Conservation (phyloP, 1,139 yeast genomes). For the Pichia cactophila region DNA sequence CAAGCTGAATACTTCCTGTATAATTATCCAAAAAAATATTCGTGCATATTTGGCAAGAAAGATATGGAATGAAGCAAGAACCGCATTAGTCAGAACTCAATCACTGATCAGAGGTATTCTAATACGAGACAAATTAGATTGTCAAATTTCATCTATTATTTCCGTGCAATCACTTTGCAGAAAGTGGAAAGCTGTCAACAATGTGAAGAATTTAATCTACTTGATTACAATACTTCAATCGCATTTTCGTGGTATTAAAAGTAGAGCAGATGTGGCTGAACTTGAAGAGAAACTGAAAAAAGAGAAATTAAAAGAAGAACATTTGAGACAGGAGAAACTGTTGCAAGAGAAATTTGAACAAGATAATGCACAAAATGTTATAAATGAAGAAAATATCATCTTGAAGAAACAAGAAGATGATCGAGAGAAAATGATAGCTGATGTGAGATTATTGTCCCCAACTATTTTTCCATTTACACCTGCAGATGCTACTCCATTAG, state of each 20-base stretch:
- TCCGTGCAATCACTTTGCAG: constrained; percentile 17
- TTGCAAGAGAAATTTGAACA: not conserved
- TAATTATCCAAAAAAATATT: constrained; percentile 77
- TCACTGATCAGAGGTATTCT: constrained; percentile 54
- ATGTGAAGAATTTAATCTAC: constrained; percentile 34
- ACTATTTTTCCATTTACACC: too few species aligned
- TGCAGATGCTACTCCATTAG: not conserved
- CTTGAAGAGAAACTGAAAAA: constrained; percentile 44
- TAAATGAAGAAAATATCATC: not conserved
- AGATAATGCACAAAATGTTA: not conserved
- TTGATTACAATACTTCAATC: constrained; percentile 59
- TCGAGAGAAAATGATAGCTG: constrained; percentile 40
- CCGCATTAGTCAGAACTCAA: constrained; percentile 53
- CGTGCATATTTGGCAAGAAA: constrained; percentile 59
- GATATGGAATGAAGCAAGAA: constrained; percentile 45
- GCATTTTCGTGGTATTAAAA: constrained; percentile 52
- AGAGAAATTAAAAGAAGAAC: constrained; percentile 77
- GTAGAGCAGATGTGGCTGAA: constrained; percentile 41
- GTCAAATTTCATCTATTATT: not conserved
- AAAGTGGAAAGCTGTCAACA: constrained; percentile 46
- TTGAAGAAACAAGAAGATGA: too few species aligned
- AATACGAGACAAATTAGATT: constrained; percentile 34
- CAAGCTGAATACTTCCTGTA: constrained; percentile 68
- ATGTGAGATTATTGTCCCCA: not conserved
- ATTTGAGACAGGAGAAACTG: constrained; percentile 48